Base-by-base conservation (phyloP, 805 yeast genomes). In the Danielia oregonensis region DNA sequence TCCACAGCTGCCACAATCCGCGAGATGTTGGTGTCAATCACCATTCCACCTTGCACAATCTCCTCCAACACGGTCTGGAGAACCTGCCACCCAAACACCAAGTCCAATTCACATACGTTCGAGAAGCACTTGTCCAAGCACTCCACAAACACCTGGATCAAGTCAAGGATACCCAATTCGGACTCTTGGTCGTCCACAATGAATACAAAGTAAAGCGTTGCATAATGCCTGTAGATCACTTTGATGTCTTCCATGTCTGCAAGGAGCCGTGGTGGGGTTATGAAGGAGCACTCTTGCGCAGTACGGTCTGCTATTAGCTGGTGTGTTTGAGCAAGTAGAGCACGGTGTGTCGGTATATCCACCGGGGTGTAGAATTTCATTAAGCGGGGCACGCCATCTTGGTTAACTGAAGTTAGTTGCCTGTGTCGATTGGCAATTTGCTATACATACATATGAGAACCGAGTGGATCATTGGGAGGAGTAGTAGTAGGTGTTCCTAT, bases 41-140 rank as follows among this genome's bases (percentile, higher is more conserved):
- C 98, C 94, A 93, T 82, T 0, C 98, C 98, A 17, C 97, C 98
- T 56, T 93, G 97, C 1, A 93, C 82, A 22, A 93, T 83, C 51
- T 93, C 97, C 50, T 82, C 93, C 31, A 89, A 59, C 2, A 91
- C 96, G 2, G 95, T 82, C 55, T 91, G 94, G 21, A 91, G 65
- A 4, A 88, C 94, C 61, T 93, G 97, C 97, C 98, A 93, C 12
- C 97, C 97, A 63, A 89, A 91, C n/a, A 93, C 96, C 43, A 93
- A 70, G 61, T 93, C 98, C 48, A 93, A 70, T 55, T 93, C 98
- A 58, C 96, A 89, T 5, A 93, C 98, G 52, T 88, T 89, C 42
- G 80, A 81, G 61, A 93, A 93, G 59, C 98, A 93, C 39, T 83
- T 78, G 56, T 93, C 96, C 45, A 93, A 70, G 34, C 95, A 84